These are phyloP conservation scores for Aurantiochytrium sp. DNA, from an alignment of 108 stramenopile genomes.

Conservation along the genomic window DNA sequence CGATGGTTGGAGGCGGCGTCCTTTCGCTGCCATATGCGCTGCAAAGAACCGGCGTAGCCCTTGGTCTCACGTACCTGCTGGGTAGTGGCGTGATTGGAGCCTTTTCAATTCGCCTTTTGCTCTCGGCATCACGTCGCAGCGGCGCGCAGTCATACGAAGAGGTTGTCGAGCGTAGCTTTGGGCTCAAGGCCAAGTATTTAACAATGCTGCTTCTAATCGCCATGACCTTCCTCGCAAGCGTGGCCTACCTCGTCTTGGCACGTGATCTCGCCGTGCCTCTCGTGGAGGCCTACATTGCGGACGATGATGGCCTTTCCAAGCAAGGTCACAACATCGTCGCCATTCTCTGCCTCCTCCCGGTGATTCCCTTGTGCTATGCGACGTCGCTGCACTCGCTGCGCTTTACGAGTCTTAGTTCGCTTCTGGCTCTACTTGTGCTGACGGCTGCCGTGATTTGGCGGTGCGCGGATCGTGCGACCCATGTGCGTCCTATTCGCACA, in stretches of 20 bases:
- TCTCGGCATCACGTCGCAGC: not conserved
- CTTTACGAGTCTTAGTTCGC: not conserved
- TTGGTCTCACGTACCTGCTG: not conserved
- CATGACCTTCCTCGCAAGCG: slow-evolving; percentile 2
- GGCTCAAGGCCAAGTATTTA: not conserved
- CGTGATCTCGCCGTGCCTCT: not conserved
- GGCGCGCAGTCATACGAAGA: not conserved
- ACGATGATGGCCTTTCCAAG: not conserved
- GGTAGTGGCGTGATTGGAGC: not conserved
- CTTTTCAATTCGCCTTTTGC: not conserved
- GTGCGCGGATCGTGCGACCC: not conserved
- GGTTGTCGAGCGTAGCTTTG: not conserved
- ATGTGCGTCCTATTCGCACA: not conserved
- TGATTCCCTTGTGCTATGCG: not conserved
- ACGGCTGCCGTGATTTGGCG: not conserved
- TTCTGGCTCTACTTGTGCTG: not conserved
- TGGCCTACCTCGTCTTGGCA: not conserved
- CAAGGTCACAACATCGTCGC: not conserved
- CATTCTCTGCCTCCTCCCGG: not conserved
- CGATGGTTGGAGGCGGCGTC: not conserved
- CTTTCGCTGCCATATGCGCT: slow-evolving; percentile 9
- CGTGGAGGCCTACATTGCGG: not conserved
- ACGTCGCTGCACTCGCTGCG: not conserved
- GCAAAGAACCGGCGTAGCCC: not conserved
- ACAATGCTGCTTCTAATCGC: not conserved